Base-by-base conservation (phyloP, 805 yeast genomes). In the Candida coquimbonensis region DNA sequence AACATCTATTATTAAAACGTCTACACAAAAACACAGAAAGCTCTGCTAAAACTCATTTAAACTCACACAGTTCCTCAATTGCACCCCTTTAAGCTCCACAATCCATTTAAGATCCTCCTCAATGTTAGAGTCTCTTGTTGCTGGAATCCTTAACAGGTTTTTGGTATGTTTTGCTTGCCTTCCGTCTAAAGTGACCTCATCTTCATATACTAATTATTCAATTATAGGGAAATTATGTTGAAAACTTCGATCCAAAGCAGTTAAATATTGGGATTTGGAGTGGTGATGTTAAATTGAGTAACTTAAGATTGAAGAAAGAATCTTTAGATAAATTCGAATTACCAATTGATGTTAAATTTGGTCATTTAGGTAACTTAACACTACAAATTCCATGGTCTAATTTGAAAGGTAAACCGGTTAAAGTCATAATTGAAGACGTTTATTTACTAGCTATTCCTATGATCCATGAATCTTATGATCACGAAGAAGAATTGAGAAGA, bases 341-440 rank as follows among this genome's bases (percentile, higher is more conserved):
- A 35, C 99, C 99, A 2, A 66, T 93, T 34, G 87, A 90, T 61
- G 91, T 95, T 13, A 77, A 78, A 50, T 85, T 84, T 60, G 99
- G 99, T 36, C 88, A 87, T 59, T 64, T 93, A 47, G 99, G 98
- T 1, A 87, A 84, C 53, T 72, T 93, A 51, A 84, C 95, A 0
- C 68, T 93, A 45, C 96, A 87, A 60, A 91, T 93, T 35, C 99
- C 99, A 0, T 95, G 98, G 97, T 83, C 97, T 1, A 93, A 89
- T 59, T 69, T 95, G 52, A 90, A 90, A 60, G 81, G 86, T 19
- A 87, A 90, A 57, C 98, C 99, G 0, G 98, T 91, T 8, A 87
- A 87, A 61, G 77, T 93, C 13, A 69, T 78, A 12, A 83, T 93
- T 48, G 91, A 93, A 55, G 93, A 93, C 61, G 91, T 89, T 12